phyloP scores from a whole-genome alignment of 805 yeast genomes.

The Kuraishia molischiana region DNA sequence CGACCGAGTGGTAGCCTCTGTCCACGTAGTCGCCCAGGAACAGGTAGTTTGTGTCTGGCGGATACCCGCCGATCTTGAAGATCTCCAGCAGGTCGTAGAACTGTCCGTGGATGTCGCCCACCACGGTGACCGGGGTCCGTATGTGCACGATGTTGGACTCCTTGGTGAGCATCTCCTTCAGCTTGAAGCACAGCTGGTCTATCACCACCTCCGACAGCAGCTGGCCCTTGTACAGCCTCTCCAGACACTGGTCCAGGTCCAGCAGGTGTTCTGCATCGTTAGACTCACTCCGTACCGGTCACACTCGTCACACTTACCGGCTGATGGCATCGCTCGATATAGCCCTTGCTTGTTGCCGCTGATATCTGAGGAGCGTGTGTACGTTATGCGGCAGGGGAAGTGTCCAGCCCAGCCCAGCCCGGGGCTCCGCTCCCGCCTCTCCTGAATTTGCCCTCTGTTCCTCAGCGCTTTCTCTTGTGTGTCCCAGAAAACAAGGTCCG shows the following conservation, averaged over 20 bases:
- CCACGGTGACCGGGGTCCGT: slow-evolving; percentile 83
- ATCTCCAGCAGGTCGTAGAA: slow-evolving; percentile 90
- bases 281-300: too few species aligned
- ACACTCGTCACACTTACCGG: background rate
- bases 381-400: too few species aligned
- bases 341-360: too few species aligned
- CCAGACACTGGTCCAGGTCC: slow-evolving; percentile 66
- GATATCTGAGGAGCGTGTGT: too few species aligned
- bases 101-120: slow-evolving; percentile 97
- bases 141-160: slow-evolving; percentile 86
- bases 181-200: slow-evolving; percentile 64
- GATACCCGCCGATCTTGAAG: slow-evolving; percentile 85
- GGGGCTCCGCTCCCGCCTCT: too few species aligned
- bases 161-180: slow-evolving; percentile 68
- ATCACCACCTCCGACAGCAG: slow-evolving; percentile 63
- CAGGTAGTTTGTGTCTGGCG: slow-evolving; percentile 88
- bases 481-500: too few species aligned
- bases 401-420: too few species aligned
- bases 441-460: too few species aligned
- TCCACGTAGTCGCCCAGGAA: slow-evolving; percentile 96
- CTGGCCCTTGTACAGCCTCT: slow-evolving; percentile 51
- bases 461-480: too few species aligned
- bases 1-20: slow-evolving; percentile 88
- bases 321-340: background rate
- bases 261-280: slow-evolving; percentile 9